Conservation (phyloP, 2,329 filamentous ascomycete species). For the Cephalotrichum gorgonifer region DNA sequence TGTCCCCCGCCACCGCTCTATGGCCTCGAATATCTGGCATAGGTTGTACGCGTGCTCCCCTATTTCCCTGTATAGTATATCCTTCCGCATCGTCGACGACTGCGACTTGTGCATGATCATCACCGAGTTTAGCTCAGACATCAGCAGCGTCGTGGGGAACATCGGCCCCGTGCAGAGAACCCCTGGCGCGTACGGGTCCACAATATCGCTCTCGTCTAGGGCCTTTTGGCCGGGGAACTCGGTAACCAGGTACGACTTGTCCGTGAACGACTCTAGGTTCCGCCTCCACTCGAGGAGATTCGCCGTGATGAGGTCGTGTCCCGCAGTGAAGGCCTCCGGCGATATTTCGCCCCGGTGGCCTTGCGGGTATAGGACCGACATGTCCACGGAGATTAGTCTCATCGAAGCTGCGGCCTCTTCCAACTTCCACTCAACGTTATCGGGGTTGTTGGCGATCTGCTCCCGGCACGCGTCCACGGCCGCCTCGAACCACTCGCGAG, state of each 20-base stretch:
- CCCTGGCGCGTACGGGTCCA: conserved; percentile 61
- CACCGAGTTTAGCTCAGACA: conserved; percentile 69
- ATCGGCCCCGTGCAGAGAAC: conserved; percentile 60
- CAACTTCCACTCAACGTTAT: conserved; percentile 54
- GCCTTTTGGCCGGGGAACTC: conserved; percentile 47
- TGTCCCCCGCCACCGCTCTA: conserved; percentile 60
- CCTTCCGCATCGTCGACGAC: conserved; percentile 45
- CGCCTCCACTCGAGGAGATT: conserved; percentile 38
- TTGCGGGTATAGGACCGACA: conserved; percentile 66
- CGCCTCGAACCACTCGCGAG: conserved; percentile 66
- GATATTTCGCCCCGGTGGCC: conserved; percentile 54
- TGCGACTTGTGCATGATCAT: conserved; percentile 75
- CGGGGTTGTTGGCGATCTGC: conserved; percentile 48
- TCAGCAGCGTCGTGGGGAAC: conserved; percentile 64
- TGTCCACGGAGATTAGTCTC: conserved; percentile 67
- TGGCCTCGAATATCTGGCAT: conserved; percentile 69
- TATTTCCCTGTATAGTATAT: conserved; percentile 41
- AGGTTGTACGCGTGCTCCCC: conserved; percentile 54
- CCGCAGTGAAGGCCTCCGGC: conserved; percentile 51
- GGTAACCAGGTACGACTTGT: conserved; percentile 51
- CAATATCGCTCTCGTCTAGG: conserved; percentile 52
- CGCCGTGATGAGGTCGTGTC: conserved; percentile 45
- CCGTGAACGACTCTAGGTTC: conserved; percentile 52
- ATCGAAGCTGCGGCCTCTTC: conserved; percentile 56
- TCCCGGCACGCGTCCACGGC: conserved; percentile 53